These are phyloP conservation scores for Lobosporangium transversale DNA, from an alignment of 192 early-diverging fungal species.

Conservation along the genomic window DNA sequence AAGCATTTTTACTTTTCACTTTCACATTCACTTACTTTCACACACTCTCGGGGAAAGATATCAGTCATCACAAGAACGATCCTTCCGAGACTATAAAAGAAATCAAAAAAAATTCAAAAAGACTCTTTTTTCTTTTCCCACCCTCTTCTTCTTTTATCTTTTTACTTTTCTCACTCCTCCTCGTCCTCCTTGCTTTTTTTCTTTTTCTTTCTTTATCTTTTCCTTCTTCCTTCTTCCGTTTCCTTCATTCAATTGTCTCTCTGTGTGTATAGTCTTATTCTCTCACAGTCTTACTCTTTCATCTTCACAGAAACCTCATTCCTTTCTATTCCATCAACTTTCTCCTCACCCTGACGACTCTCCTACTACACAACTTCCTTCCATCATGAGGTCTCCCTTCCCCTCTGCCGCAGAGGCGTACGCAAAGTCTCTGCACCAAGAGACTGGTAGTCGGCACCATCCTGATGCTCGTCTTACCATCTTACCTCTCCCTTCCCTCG, in stretches of 20 bases:
- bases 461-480: conserved; percentile 46
- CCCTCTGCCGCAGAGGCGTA: conserved; percentile 50
- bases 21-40: not conserved
- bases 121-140: conserved; percentile 10
- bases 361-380: not conserved
- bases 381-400: conserved; percentile 38
- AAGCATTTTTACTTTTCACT: not conserved
- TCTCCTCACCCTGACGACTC: not conserved
- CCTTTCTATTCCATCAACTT: not conserved
- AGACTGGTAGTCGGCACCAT: conserved; percentile 43
- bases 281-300: not conserved
- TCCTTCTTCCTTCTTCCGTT: not conserved
- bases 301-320: not conserved
- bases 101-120: conserved; percentile 13
- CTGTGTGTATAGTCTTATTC: no score
- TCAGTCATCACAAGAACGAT: no score
- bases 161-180: not conserved
- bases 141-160: not conserved
- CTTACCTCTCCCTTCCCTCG: conserved; percentile 47
- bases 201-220: not conserved
- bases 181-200: not conserved
- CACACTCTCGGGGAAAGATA: no score
- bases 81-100: not conserved
- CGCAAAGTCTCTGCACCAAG: conserved; percentile 45
- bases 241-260: no score